Evolutionary conservation across 176 grass and related monocot species (phyloP), one percentile per base, ranked within the genome.

Genomic region (Hyparrhenia diplandra): DNA sequence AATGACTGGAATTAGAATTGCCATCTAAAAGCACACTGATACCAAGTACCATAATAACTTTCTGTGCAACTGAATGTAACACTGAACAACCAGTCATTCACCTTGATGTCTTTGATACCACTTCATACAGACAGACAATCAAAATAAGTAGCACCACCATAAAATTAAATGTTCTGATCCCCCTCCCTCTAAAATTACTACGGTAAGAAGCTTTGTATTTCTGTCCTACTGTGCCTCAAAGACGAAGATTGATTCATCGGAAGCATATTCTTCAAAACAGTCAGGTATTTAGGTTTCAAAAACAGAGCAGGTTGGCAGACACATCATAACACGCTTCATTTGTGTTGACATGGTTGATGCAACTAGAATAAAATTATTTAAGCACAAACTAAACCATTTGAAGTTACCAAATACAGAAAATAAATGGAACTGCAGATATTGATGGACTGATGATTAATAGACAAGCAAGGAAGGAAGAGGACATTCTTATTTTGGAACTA

Each of bases 401-500:
- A 73, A 43, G 20, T 32, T 63, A 66, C 20, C 69, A 80, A 59
- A 63, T 20, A 46, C 14, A 10, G 55, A 21, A 29, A 29, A 85
- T 37, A 13, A 40, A n/a, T 45, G 43, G 30, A 74, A 86, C 18
- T 41, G 43, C 41, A 79, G 64, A 66, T n/a, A 45, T 71, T 70
- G 23, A 28, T 18, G 21, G 35, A n/a, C 66, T 69, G 0, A n/a
- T 46, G 27, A 32, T 21, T 59, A 60, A 59, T 55, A 25, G 24
- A 59, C 14, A 67, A 55, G 55, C 5, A 74, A 74, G 2, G 30
- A 29, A 62, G 65, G 23, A 35, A 25, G 41, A 69, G 24, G 24
- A 69, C n/a, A 74, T 67, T 66, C 67, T 80, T 73, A 58, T 55
- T 60, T 57, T 59, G 46, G 10, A 65, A 55, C 10, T 71, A 73